Conservation (phyloP, 306 rosid genomes). For the Elaeagnus macrophylla region DNA sequence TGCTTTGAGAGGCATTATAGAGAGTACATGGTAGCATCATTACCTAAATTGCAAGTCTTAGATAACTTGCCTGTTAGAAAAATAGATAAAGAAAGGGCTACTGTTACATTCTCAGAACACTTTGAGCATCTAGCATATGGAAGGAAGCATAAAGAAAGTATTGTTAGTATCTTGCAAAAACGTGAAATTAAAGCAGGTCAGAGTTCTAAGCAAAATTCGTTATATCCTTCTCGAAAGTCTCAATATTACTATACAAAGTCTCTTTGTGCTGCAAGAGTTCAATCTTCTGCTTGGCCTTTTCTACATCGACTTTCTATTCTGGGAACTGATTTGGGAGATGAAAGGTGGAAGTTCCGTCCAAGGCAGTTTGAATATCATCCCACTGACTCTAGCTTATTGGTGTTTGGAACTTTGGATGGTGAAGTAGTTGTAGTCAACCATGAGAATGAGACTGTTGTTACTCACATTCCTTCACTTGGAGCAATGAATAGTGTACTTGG, state of each 20-base stretch:
- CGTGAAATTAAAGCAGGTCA: conserved; percentile 58
- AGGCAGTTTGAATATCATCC: conserved; percentile 92
- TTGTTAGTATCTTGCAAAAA: conserved; percentile 49
- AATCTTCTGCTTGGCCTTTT: conserved; percentile 71
- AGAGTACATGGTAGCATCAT: conserved; percentile 70
- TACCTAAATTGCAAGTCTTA: conserved; percentile 50
- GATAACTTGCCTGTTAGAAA: conserved; percentile 54
- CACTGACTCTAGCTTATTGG: conserved; percentile 65
- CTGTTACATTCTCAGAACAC: conserved; percentile 34
- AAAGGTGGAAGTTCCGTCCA: conserved; percentile 52
- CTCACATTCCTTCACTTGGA: conserved; percentile 67
- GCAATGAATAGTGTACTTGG: conserved; percentile 80
- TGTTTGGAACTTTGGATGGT: conserved; percentile 80
- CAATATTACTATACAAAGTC: conserved; percentile 57
- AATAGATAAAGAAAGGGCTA: conserved; percentile 56
- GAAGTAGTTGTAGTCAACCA: conserved; percentile 75
- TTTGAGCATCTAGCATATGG: conserved; percentile 65
- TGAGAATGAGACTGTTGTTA: conserved; percentile 52
- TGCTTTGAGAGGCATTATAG: conserved; percentile 70
- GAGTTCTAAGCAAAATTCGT: conserved; percentile 26
- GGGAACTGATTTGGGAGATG: conserved; percentile 38
- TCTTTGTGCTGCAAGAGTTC: conserved; percentile 66
- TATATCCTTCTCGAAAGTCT: conserved; percentile 37
- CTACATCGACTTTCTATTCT: conserved; percentile 52
- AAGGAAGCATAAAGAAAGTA: conserved; percentile 54